A percentile compares a stretch with the other conserved stretches of the same genome.
phyloP scores from a whole-genome alignment of 2,329 filamentous ascomycete genomes.

The Seiridium unicorne region DNA sequence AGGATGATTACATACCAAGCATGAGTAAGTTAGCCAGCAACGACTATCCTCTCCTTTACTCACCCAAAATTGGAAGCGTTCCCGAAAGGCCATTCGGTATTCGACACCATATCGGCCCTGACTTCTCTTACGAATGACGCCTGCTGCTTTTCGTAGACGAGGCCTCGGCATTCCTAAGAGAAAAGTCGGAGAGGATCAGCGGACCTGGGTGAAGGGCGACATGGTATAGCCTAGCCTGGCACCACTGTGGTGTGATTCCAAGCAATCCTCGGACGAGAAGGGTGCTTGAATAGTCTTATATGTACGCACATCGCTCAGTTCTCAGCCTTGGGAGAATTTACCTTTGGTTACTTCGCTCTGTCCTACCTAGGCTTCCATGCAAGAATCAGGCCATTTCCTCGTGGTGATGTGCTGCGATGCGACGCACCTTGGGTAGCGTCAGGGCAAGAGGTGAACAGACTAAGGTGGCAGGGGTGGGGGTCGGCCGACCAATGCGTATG shows the following conservation, averaged over 20 bases:
- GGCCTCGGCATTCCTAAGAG: neutral
- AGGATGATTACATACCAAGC: too few relatives aligned
- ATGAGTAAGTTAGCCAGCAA: too few relatives aligned
- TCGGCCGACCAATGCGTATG: too few relatives aligned
- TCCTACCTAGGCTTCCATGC: neutral
- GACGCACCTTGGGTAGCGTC: neutral
- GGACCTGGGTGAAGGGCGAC: neutral
- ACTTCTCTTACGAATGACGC: too few relatives aligned
- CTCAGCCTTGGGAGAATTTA: too few relatives aligned
- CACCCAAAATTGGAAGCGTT: too few relatives aligned
- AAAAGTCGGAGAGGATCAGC: neutral
- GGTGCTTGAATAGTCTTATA: neutral
- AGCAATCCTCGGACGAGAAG: constrained; percentile 4
- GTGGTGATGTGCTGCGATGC: constrained; percentile 3
- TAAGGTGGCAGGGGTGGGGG: neutral
- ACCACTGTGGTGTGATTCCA: constrained; percentile 7
- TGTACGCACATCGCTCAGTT: neutral
- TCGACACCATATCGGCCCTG: too few relatives aligned
- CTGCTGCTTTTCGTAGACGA: neutral
- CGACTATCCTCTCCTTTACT: too few relatives aligned
- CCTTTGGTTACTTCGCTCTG: neutral
- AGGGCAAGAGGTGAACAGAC: neutral
- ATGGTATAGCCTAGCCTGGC: neutral
- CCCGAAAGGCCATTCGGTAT: too few relatives aligned
- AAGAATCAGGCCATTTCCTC: constrained; percentile 13